Percentiles rank a stretch among this genome's conserved stretches.
phyloP scores from a whole-genome alignment of 129 eudicot species.

The Helichrysum umbraculigerum region DNA sequence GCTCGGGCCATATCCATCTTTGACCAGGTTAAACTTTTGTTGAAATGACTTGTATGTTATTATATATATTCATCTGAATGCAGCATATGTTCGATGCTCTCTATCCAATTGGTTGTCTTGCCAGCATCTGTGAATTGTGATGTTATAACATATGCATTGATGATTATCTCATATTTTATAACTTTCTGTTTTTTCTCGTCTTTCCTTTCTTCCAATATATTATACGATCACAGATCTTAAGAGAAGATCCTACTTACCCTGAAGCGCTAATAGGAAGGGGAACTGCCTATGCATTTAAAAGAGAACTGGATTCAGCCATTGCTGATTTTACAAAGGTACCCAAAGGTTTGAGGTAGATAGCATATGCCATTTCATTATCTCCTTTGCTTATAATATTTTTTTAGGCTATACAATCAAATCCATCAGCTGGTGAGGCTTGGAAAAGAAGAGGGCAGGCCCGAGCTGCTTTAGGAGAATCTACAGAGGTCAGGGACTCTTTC shows the following conservation, averaged over 20 bases:
- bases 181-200: neutral
- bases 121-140: neutral
- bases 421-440: constrained; percentile 99
- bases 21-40: constrained; percentile 73
- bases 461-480: constrained; percentile 96
- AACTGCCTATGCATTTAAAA: constrained; percentile 94
- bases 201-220: constrained; percentile 6
- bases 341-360: constrained; percentile 21
- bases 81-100: constrained; percentile 10
- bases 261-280: constrained; percentile 98
- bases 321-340: constrained; percentile 90
- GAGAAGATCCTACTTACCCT: constrained; percentile 93
- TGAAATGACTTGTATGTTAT: neutral
- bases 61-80: constrained; percentile 11
- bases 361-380: neutral
- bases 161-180: constrained; percentile 1
- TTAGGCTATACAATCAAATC: constrained; percentile 88
- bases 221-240: constrained; percentile 55
- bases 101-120: constrained; percentile 25
- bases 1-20: constrained; percentile 85
- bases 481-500: constrained; percentile 53
- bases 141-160: constrained; percentile 14
- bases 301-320: constrained; percentile 95
- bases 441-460: constrained; percentile 99
- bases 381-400: constrained; percentile 9